Evolutionary conservation across 345 rosid genomes (phyloP).

Genomic region (Acer campestre): DNA sequence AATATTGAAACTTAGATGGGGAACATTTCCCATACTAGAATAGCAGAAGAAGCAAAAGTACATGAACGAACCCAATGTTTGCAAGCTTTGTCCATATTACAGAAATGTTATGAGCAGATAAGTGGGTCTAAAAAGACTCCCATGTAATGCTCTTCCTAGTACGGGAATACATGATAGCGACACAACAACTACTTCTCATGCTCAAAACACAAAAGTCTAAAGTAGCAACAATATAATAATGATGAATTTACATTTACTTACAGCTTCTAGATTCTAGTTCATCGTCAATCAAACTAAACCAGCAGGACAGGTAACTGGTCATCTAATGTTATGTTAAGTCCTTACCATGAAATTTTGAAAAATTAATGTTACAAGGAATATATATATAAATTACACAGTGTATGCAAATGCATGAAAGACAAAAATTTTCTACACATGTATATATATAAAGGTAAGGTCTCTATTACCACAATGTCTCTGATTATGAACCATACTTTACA

Average conservation of each 20-base stretch:
- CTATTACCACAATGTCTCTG: constrained; percentile 12
- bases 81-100: constrained; percentile 24
- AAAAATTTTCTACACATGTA: constrained; percentile 13
- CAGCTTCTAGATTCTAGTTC: constrained; percentile 24
- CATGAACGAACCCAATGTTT: constrained; percentile 27
- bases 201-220: constrained; percentile 46
- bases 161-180: constrained; percentile 42
- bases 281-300: constrained; percentile 33
- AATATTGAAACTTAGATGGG: not conserved
- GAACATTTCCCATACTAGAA: constrained; percentile 23
- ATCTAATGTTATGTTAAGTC: constrained; percentile 18
- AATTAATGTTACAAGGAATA: constrained; percentile 8
- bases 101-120: constrained; percentile 21
- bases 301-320: constrained; percentile 19
- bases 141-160: constrained; percentile 26
- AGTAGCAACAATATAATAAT: constrained; percentile 38
- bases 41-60: constrained; percentile 22
- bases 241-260: constrained; percentile 30
- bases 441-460: not conserved
- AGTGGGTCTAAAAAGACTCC: constrained; percentile 28
- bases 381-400: not conserved
- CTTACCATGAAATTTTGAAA: constrained; percentile 13
- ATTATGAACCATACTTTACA: constrained; percentile 26
- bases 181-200: constrained; percentile 46
- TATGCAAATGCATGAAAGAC: constrained; percentile 7